Base-by-base conservation (phyloP, 2,329 filamentous ascomycete species). In the Exophiala phaeomuriformis region DNA sequence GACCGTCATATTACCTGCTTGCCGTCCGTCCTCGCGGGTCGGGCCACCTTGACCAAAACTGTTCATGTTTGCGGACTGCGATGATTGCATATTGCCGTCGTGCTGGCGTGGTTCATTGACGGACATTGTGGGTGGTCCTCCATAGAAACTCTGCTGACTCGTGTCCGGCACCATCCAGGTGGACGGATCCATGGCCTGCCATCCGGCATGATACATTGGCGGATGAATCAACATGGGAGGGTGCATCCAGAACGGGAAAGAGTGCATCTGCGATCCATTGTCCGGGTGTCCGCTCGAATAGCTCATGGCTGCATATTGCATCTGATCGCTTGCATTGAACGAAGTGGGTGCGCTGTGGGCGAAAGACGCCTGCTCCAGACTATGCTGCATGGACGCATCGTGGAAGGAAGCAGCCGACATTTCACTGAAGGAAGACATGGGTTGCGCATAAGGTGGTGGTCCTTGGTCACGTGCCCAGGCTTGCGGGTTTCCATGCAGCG, bases 161-260 rank as follows among this genome's bases (percentile, higher is more conserved):
- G 12, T 29, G 42, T 46, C 49, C 10, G 41, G 36, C 19, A 40
- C 27, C 31, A 50, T 45, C 44, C 50, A 48, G 19, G 35, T 41
- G 10, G 51, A 35, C 5, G 36, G 32, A 43, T 49, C 47, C 36
- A 54, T 52, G 32, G 19, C 41, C 37, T 57, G 50, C 55, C 47
- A 51, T 29, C 47, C 48, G 32, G 43, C 47, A 28, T 58, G 42
- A 19, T 58, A 58, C 37, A 58, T 41, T 5, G 55, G 55, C 30
- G 52, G 52, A 51, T 51, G 40, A 29, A 54, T 45, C 44, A 47
- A 12, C 44, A 51, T 49, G 1, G 56, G 56, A 4, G 56, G 53
- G 36, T 53, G 53, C 8, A 52, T 33, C 55, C 55, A 57, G 29
- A 45, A 47, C 10, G 41, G 43, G 37, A 28, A 41, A 2, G 55